These are phyloP conservation scores for Candida glucosophila DNA, from an alignment of 1,139 yeast genomes.

Conservation along the genomic window DNA sequence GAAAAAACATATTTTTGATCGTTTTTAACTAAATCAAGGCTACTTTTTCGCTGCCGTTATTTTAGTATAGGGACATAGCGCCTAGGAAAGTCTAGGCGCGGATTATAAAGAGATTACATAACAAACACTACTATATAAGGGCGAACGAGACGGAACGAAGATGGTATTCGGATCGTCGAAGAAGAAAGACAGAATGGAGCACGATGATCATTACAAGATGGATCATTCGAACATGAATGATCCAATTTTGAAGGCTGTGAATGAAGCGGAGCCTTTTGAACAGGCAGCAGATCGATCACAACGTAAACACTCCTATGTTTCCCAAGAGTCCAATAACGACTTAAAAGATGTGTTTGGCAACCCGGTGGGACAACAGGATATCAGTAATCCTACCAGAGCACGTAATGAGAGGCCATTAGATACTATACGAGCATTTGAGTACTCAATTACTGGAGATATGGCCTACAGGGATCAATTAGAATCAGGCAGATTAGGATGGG, in stretches of 20 bases:
- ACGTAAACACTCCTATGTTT: conserved; percentile 30
- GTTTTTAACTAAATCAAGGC: too few relatives aligned
- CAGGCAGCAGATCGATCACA: conserved; percentile 41
- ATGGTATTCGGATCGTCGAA: conserved; percentile 38
- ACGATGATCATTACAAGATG: conserved; percentile 34
- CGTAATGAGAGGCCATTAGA: conserved; percentile 95
- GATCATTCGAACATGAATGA: conserved; percentile 64
- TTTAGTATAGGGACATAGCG: too few relatives aligned
- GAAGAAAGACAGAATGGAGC: conserved; percentile 12
- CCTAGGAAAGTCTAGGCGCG: too few relatives aligned
- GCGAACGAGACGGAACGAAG: conserved; percentile 1
- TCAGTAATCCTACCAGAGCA: conserved; percentile 84
- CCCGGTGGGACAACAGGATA: conserved; percentile 65
- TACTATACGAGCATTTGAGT: conserved; percentile 87
- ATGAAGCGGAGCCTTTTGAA: conserved; percentile 93
- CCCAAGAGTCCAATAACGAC: conserved; percentile 27
- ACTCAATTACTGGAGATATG: conserved; percentile 82
- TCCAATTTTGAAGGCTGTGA: conserved; percentile 84
- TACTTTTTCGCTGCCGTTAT: too few relatives aligned
- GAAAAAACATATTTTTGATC: too few relatives aligned
- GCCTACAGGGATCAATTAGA: conserved; percentile 74
- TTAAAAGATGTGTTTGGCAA: conserved; percentile 80
- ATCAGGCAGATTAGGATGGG: conserved; percentile 71
- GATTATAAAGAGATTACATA: too few relatives aligned
- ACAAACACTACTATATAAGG: too few relatives aligned